Evolutionary conservation across 2,329 filamentous ascomycete genomes (phyloP), one percentile per base, ranked within the genome.

Genomic region (Sarocladium brachiariae): DNA sequence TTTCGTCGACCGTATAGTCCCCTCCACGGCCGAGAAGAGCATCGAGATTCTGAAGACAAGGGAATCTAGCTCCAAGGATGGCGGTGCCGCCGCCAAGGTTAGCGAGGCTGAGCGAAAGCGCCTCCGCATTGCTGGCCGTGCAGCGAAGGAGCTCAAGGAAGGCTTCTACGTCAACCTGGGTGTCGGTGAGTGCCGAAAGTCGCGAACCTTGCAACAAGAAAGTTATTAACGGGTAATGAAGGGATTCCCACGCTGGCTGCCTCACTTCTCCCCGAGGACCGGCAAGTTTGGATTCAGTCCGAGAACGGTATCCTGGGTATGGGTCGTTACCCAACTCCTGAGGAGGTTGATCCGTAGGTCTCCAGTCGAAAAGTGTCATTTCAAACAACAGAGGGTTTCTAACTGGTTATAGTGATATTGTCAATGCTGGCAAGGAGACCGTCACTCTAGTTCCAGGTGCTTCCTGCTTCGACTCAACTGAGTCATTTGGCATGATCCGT

Each of bases 371-470:
- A n/a, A n/a, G n/a, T n/a, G n/a, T n/a, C n/a, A n/a, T n/a, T n/a
- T n/a, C n/a, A n/a, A n/a, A n/a, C n/a, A n/a, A n/a, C n/a, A n/a
- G n/a, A n/a, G n/a, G 19, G 8, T 18, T 33, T n/a, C 43, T 47
- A 16, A 47, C 25, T 9, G 4, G 9, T 9, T 9, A 4, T 25
- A 47, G 43, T 3, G 87, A 92, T 58, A 81, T 91, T 55, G 85
- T 93, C 70, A 95, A 93, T 59, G 89, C 89, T 0, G 88, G 89
- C 52, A 95, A 95, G 64, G 88, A 95, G 65, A 95, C 88, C 0
- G 87, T 91, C 0, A 93, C 89, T 0, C 75, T 93, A 1, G 70
- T 89, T 0, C 84, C 86, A 0, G 89, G 89, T 1, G 88, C 87
- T 0, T 78, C 84, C 0, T 86, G 82, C 9, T 95, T 93, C 59